Conservation (phyloP, 768 basidiomycete species). For the Leccinum broughii region DNA sequence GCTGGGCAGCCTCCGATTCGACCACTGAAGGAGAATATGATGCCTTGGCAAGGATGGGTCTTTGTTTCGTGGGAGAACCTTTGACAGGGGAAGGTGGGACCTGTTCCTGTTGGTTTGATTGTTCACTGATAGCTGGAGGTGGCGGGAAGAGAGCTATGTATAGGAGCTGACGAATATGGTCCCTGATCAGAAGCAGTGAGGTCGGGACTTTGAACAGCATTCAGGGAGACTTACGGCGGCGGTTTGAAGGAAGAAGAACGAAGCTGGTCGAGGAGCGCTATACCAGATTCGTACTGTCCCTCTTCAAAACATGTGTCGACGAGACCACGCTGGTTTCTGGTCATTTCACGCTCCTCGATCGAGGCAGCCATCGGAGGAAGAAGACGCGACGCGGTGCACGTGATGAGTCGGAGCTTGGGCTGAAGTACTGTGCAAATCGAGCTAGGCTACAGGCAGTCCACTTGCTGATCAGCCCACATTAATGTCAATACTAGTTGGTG, state of each 20-base stretch:
- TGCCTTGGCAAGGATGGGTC: conserved; percentile 39
- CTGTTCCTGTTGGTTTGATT: conserved; percentile 22
- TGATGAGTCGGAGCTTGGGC: conserved; percentile 8
- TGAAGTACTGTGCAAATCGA: not conserved
- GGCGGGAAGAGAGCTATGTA: conserved; percentile 70
- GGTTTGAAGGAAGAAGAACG: conserved; percentile 59
- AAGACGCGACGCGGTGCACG: conserved; percentile 24
- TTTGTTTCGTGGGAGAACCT: conserved; percentile 51
- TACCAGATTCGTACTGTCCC: conserved; percentile 70
- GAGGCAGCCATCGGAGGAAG: conserved; percentile 11
- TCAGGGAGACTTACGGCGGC: conserved; percentile 46
- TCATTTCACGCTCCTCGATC: conserved; percentile 44
- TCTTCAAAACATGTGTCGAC: conserved; percentile 79
- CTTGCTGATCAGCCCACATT: not conserved
- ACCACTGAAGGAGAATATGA: conserved; percentile 43
- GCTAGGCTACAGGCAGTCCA: not conserved
- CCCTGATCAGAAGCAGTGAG: conserved; percentile 36
- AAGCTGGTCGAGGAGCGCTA: conserved; percentile 60
- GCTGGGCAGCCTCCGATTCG: conserved; percentile 52
- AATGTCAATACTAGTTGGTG: not conserved
- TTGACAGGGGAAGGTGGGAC: conserved; percentile 36
- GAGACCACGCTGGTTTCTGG: conserved; percentile 48
- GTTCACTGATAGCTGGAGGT: conserved; percentile 18
- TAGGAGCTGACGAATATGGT: conserved; percentile 65
- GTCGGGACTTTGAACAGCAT: conserved; percentile 12